phyloP scores from a whole-genome alignment of 2,329 filamentous ascomycete genomes.

The Lachnum nothofagi region DNA sequence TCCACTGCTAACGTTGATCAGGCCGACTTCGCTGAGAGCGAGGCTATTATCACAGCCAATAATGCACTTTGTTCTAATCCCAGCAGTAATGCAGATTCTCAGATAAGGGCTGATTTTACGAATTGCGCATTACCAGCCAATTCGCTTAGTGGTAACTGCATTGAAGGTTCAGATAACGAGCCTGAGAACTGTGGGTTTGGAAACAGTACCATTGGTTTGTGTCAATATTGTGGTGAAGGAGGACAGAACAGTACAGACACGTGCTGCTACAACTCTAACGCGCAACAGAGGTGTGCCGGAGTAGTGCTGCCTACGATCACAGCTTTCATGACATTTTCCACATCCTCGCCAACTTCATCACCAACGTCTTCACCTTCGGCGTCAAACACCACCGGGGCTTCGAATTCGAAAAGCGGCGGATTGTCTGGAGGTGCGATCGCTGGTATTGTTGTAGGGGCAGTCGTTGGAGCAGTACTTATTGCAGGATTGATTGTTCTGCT shows the following conservation, averaged over 20 bases:
- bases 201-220: slow-evolving; percentile 68
- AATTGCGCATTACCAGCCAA: slow-evolving; percentile 80
- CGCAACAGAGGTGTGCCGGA: slow-evolving; percentile 65
- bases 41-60: slow-evolving; percentile 77
- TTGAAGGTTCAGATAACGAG: slow-evolving; percentile 74
- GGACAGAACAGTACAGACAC: slow-evolving; percentile 91
- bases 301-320: slow-evolving; percentile 75
- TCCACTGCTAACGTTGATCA: slow-evolving; percentile 35
- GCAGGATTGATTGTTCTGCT: slow-evolving; percentile 61
- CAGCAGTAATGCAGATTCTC: slow-evolving; percentile 58
- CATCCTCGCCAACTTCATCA: slow-evolving; percentile 45
- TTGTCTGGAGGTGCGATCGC: slow-evolving; percentile 86
- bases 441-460: slow-evolving; percentile 77
- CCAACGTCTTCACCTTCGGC: slow-evolving; percentile 30
- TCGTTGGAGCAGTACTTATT: slow-evolving; percentile 67
- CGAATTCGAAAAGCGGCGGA: slow-evolving; percentile 34
- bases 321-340: slow-evolving; percentile 60
- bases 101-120: slow-evolving; percentile 88
- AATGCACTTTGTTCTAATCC: slow-evolving; percentile 65
- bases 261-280: slow-evolving; percentile 80
- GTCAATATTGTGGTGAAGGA: slow-evolving; percentile 77
- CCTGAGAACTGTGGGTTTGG: slow-evolving; percentile 80
- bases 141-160: slow-evolving; percentile 71
- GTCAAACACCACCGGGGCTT: slow-evolving; percentile 13
- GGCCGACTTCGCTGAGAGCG: slow-evolving; percentile 81